Evolutionary conservation across 139 green algal species (phyloP).

Genomic region (Volvox reticuliferus): DNA sequence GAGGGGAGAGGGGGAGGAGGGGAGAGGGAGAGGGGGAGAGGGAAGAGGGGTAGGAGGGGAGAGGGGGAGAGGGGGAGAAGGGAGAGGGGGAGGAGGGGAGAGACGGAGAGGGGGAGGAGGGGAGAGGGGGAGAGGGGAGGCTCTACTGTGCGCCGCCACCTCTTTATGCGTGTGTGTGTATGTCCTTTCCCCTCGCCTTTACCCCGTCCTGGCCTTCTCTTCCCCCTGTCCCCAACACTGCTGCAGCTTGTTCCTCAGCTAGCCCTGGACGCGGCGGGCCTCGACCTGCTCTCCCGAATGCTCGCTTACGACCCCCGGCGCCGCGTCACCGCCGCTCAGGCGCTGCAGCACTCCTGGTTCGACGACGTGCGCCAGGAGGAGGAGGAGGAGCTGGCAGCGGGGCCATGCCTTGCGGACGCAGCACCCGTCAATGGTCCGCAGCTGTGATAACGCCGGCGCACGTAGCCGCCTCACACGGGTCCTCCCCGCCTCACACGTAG

Average conservation of each 20-base stretch:
- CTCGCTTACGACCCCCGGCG: constrained; percentile 69
- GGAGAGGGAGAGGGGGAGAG: too few relatives aligned
- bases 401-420: too few relatives aligned
- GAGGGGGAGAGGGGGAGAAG: not conserved
- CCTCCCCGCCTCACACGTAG: too few relatives aligned
- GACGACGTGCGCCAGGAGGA: constrained; percentile 15
- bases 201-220: not conserved
- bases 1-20: not conserved
- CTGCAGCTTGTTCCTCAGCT: constrained; percentile 53
- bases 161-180: too few relatives aligned
- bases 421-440: too few relatives aligned
- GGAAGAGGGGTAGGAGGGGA: not conserved
- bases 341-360: constrained; percentile 81
- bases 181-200: not conserved
- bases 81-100: not conserved
- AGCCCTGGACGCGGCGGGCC: constrained; percentile 40
- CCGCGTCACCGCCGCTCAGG: constrained; percentile 72
- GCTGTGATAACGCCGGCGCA: too few relatives aligned
- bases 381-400: not conserved
- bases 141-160: too few relatives aligned
- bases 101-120: too few relatives aligned
- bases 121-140: not conserved
- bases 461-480: too few relatives aligned
- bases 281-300: constrained; percentile 63
- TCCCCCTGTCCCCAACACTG: not conserved